phyloP scores from a whole-genome alignment of 805 yeast species.

The Candida endomychidarum region DNA sequence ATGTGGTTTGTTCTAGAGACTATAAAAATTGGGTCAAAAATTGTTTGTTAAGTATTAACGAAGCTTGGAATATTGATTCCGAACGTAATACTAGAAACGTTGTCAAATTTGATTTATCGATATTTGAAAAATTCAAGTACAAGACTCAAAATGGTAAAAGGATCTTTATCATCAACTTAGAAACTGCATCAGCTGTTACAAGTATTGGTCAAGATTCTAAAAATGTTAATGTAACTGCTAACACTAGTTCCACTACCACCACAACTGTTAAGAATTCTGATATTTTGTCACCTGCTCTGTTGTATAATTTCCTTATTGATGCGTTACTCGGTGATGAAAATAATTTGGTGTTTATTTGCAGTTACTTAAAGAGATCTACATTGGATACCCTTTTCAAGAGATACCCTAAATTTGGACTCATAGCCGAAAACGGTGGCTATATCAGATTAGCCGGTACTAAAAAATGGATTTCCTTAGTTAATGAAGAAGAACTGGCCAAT shows the following conservation, averaged over 20 bases:
- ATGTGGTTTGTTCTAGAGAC: slow-evolving; percentile 64
- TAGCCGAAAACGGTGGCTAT: slow-evolving; percentile 90
- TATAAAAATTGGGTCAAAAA: slow-evolving; percentile 71
- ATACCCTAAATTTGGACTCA: slow-evolving; percentile 69
- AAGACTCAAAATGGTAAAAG: slow-evolving; percentile 32
- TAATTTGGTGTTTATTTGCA: slow-evolving; percentile 71
- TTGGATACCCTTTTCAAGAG: slow-evolving; percentile 69
- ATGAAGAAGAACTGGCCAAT: slow-evolving; percentile 42
- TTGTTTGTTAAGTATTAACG: slow-evolving; percentile 54
- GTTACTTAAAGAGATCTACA: slow-evolving; percentile 61
- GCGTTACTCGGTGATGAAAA: slow-evolving; percentile 50
- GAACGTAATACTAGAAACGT: slow-evolving; percentile 25
- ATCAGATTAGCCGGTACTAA: slow-evolving; percentile 53
- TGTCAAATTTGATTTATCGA: slow-evolving; percentile 30
- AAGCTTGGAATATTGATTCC: slow-evolving; percentile 37
- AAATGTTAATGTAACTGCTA: slow-evolving; percentile 1
- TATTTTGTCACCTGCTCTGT: slow-evolving; percentile 59
- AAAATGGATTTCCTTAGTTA: slow-evolving; percentile 63
- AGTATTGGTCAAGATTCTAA: slow-evolving; percentile 8
- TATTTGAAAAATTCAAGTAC: slow-evolving; percentile 33
- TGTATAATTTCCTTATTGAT: slow-evolving; percentile 56
- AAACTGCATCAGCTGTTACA: slow-evolving; percentile 27
- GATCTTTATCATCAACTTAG: slow-evolving; percentile 27
- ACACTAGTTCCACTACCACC: slow-evolving; percentile 2
- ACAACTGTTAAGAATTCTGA: slow-evolving; percentile 21